Evolutionary conservation across 2,329 filamentous ascomycete species (phyloP).

Genomic region (Penicillium sp.): DNA sequence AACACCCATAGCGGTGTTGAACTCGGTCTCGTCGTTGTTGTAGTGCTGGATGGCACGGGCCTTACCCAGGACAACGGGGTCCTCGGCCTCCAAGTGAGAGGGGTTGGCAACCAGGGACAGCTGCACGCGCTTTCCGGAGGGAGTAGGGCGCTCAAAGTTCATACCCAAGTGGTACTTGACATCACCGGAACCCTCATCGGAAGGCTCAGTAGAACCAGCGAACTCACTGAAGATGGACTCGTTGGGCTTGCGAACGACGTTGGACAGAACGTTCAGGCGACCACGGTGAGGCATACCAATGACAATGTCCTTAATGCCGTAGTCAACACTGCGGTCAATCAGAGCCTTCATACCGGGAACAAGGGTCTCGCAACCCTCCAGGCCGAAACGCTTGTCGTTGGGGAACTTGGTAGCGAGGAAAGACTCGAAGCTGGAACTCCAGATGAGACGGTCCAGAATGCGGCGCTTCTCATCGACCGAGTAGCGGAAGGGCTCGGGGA

Average conservation of each 20-base stretch:
- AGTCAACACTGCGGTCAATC: slow-evolving; percentile 97
- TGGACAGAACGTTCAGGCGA: slow-evolving; percentile 94
- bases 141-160: slow-evolving; percentile 99
- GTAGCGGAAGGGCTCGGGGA: slow-evolving; percentile 94
- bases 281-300: slow-evolving; percentile 99
- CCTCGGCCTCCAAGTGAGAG: slow-evolving; percentile 96
- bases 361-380: slow-evolving; percentile 94
- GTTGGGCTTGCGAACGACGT: slow-evolving; percentile 98
- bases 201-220: slow-evolving; percentile 79
- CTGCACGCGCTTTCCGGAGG: slow-evolving; percentile 98
- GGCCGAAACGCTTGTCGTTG: slow-evolving; percentile 98
- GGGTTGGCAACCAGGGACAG: slow-evolving; percentile 97
- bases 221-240: slow-evolving; percentile 99
- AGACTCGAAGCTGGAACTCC: slow-evolving; percentile 95
- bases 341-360: slow-evolving; percentile 99
- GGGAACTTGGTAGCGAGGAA: slow-evolving; percentile 98
- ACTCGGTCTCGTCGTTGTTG: slow-evolving; percentile 92
- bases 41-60: slow-evolving; percentile 98
- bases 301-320: slow-evolving; percentile 97
- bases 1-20: slow-evolving; percentile 90
- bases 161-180: slow-evolving; percentile 99
- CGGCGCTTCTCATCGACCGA: slow-evolving; percentile 97
- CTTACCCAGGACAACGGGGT: slow-evolving; percentile 96
- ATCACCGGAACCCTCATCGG: slow-evolving; percentile 95
- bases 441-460: slow-evolving; percentile 95